Percentiles rank a stretch among this genome's conserved stretches.
These are phyloP conservation scores for Meira nashicola DNA, from an alignment of 1,284 basidiomycete species.

Conservation along the genomic window DNA sequence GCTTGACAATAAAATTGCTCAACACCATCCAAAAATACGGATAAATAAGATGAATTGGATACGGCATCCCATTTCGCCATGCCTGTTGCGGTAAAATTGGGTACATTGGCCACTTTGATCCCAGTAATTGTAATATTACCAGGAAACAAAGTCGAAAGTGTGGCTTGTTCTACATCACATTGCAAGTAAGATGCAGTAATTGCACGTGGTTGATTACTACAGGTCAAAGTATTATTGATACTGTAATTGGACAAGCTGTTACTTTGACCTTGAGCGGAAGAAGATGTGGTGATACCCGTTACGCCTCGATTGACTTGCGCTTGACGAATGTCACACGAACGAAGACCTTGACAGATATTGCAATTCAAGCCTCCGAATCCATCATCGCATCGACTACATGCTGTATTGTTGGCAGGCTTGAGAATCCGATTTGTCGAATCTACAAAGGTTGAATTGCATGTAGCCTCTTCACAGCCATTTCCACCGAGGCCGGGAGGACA, in stretches of 20 bases:
- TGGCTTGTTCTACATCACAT: constrained; percentile 16
- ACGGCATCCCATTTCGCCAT: constrained; percentile 26
- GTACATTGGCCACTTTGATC: constrained; percentile 26
- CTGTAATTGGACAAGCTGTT: constrained; percentile 9
- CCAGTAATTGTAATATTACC: constrained; percentile 34
- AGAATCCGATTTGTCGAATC: constrained; percentile 19
- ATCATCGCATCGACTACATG: constrained; percentile 27
- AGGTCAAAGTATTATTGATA: constrained; percentile 25
- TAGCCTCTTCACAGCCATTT: constrained; percentile 28
- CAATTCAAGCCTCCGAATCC: constrained; percentile 41
- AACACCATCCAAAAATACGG: constrained; percentile 36
- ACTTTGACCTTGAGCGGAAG: not conserved
- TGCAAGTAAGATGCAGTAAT: constrained; percentile 22
- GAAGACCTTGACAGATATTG: constrained; percentile 31
- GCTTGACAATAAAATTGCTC: constrained; percentile 46
- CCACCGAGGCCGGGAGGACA: constrained; percentile 37
- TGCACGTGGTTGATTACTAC: constrained; percentile 34
- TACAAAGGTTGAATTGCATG: constrained; percentile 35
- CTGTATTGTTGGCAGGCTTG: constrained; percentile 20
- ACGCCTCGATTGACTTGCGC: constrained; percentile 16
- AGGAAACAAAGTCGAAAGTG: constrained; percentile 29
- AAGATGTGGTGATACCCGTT: constrained; percentile 10
- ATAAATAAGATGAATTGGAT: constrained; percentile 28
- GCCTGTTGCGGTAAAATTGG: constrained; percentile 25
- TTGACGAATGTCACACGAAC: constrained; percentile 23